A percentile compares a stretch with the other conserved stretches of the same genome.
These are phyloP conservation scores for Tinospora cordifolia DNA, from an alignment of 164 flowering plant species.

Conservation along the genomic window DNA sequence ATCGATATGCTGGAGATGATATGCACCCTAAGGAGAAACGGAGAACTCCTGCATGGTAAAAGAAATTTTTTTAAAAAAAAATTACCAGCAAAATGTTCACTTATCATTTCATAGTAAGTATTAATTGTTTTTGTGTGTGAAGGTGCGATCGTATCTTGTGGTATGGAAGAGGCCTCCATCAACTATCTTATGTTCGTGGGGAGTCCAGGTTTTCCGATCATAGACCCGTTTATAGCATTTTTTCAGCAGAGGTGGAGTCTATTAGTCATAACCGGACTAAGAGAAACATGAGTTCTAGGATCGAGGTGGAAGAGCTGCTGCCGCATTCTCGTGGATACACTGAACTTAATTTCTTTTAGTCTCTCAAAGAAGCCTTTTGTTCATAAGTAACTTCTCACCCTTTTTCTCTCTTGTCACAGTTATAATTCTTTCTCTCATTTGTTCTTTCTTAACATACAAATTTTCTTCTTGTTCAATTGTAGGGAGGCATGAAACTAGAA, in stretches of 20 bases:
- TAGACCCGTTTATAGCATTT: constrained; percentile 72
- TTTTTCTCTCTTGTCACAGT: neutral
- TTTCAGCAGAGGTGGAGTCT: constrained; percentile 68
- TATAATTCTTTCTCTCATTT: neutral
- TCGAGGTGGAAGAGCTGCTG: constrained; percentile 79
- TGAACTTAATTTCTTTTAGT: constrained; percentile 46
- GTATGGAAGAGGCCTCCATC: constrained; percentile 76
- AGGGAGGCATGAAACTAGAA: neutral
- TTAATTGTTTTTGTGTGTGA: constrained; percentile 14
- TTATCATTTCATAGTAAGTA: neutral
- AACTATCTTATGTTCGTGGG: constrained; percentile 79
- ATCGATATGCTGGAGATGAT: constrained; percentile 85
- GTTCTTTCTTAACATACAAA: neutral
- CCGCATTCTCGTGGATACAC: constrained; percentile 51
- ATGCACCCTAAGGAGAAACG: constrained; percentile 86
- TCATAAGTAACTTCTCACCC: constrained; percentile 25
- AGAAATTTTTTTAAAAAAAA: no score
- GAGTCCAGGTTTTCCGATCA: constrained; percentile 86
- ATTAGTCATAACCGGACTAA: constrained; percentile 43
- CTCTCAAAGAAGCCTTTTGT: constrained; percentile 1
- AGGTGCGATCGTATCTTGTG: constrained; percentile 94
- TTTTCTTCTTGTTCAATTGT: neutral
- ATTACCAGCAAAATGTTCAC: neutral
- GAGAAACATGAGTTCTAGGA: constrained; percentile 57
- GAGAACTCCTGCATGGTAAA: constrained; percentile 96